Evolutionary conservation across 169 alveolate species (phyloP).

Genomic region (Plasmodium gaboni): DNA sequence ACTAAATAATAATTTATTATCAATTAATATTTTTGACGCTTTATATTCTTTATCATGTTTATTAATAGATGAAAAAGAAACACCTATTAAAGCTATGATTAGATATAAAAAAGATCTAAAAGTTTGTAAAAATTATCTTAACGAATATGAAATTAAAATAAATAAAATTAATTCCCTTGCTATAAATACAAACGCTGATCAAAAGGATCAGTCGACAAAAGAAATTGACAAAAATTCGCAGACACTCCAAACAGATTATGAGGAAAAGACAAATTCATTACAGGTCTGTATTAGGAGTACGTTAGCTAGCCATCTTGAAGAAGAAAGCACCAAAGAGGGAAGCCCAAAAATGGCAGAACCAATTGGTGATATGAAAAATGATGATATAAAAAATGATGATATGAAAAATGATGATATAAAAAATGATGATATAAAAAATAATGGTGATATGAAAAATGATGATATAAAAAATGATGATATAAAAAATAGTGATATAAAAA

Average conservation of each 20-base stretch:
- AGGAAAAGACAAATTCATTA: slow-evolving; percentile 11
- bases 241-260: background rate
- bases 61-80: slow-evolving; percentile 63
- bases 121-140: slow-evolving; percentile 33
- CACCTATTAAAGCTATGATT: slow-evolving; percentile 71
- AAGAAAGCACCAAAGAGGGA: background rate
- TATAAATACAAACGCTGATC: background rate
- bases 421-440: background rate
- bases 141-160: slow-evolving; percentile 39
- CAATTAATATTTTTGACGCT: slow-evolving; percentile 65
- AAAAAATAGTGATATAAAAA: background rate
- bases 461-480: background rate
- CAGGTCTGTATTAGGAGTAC: slow-evolving; percentile 24
- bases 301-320: background rate
- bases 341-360: background rate
- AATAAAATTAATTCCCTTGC: slow-evolving; percentile 16
- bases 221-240: no score
- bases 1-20: slow-evolving; percentile 2
- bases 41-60: slow-evolving; percentile 53
- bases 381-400: background rate
- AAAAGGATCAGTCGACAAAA: no score
- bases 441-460: background rate
- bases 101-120: slow-evolving; percentile 68
- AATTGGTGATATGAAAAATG: background rate
- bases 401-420: background rate